These are phyloP conservation scores for Gracilaria domingensis DNA, from an alignment of 23 red algal genomes.

Conservation along the genomic window DNA sequence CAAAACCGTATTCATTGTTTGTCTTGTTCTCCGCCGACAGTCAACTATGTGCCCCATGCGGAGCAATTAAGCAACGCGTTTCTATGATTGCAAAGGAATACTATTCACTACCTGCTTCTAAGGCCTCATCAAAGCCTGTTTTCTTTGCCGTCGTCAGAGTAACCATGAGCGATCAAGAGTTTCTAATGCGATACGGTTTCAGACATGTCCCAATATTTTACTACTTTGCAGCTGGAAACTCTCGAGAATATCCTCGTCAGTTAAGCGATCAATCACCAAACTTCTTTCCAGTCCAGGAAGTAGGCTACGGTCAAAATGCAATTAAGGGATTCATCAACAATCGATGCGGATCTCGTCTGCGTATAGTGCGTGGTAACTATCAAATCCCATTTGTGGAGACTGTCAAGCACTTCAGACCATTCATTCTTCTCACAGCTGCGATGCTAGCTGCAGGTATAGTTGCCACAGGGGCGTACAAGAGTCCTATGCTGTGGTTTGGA, in stretches of 20 bases:
- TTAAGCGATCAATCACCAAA: conserved; percentile 38
- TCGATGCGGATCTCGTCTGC: conserved; percentile 44
- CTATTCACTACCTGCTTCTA: not conserved
- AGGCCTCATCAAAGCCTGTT: conserved; percentile 37
- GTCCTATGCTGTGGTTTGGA: conserved; percentile 79
- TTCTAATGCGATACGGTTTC: conserved; percentile 45
- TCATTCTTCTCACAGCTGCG: conserved; percentile 25
- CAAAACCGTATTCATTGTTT: conserved; percentile 51
- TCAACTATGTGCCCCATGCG: conserved; percentile 52
- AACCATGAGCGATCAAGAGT: conserved; percentile 29
- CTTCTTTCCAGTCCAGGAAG: conserved; percentile 29
- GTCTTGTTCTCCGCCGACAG: conserved; percentile 69
- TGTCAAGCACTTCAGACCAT: conserved; percentile 35
- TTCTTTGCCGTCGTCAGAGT: conserved; percentile 66
- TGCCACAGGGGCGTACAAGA: conserved; percentile 61
- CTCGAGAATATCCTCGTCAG: conserved; percentile 29
- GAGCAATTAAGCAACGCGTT: conserved; percentile 5
- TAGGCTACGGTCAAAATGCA: conserved; percentile 23
- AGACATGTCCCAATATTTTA: conserved; percentile 75
- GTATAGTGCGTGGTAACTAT: conserved; percentile 59
- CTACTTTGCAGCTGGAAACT: conserved; percentile 33
- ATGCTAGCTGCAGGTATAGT: conserved; percentile 8
- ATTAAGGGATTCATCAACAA: conserved; percentile 67
- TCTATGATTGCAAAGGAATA: conserved; percentile 24
- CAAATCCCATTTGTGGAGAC: conserved; percentile 70